Evolutionary conservation across 345 rosid species (phyloP), one percentile per base, ranked within the genome.

Genomic region (Garcia nutans): DNA sequence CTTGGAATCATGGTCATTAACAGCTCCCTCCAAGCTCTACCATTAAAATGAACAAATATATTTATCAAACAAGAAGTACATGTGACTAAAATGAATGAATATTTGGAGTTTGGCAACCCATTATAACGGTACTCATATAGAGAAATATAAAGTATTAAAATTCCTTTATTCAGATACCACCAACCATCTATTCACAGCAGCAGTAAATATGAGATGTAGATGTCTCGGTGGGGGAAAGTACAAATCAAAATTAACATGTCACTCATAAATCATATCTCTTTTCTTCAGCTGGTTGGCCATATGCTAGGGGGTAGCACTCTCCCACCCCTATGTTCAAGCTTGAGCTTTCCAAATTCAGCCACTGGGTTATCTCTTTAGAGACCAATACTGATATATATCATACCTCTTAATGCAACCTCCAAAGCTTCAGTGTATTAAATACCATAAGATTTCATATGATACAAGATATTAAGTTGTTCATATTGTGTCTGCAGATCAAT

Each of bases 21-120:
- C 88, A 72, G 80, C 71, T 47, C 79, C 86, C 26, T 85, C 89
- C 80, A 96, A 71, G 78, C 85, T 81, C 93, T 92, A 76, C 11
- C 41, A 80, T 71, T 44, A 23, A 37, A 76, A 85, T 49, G 33
- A 49, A 75, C 74, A 80, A 57, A 41, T 1, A n/a, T 22, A 23
- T 23, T n/a, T 45, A 73, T 44, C 61, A 44, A 42, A 63, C 41
- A 28, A 76, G 28, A 74, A 56, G 49, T 17, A 67, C 24, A 24
- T 19, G 45, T n/a, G 64, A 60, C n/a, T 41, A 65, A 57, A 55
- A 65, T 7, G n/a, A 67, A 74, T 31, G 28, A 69, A 20, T 23
- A 44, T 33, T 23, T 22, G 31, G 17, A 74, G 41, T 52, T 49
- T 26, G 44, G 31, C 44, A 67, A 68, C 11, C 71, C 24, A 61